Base-by-base conservation (phyloP, 345 rosid species). In the Aegle marmelos region DNA sequence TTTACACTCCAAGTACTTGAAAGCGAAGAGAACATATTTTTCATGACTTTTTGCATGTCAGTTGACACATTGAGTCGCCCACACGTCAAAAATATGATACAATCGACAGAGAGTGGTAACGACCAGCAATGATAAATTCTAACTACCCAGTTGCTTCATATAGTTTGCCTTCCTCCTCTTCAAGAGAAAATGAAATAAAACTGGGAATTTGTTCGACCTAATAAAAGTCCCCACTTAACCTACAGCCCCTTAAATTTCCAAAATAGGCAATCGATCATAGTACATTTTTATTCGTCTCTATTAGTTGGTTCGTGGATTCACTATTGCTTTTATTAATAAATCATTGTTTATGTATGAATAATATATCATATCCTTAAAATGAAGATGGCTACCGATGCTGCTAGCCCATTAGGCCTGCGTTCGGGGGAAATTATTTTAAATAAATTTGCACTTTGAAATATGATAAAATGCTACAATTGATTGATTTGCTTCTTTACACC, bases 91-190 rank as follows among this genome's bases (percentile, higher is more conserved):
- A 69, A 73, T 22, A 5, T 74, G 59, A 68, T n/a, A 37, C 9
- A 11, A 22, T 4, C 9, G 76, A 37, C 48, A 74, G 24, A 62
- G 19, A 59, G 78, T 30, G 73, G 56, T n/a, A 74, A 68, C 73
- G 67, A 62, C 82, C 82, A 19, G 76, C 76, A 79, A 86, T 82
- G 72, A 86, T 82, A 57, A 34, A 37, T 45, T 74, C 69, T 74
- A 79, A 86, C 81, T 11, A 74, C 86, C 85, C 30, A 3, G 17
- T 76, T 73, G 72, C 82, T 76, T 67, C 76, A 59, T 33, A 17
- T 71, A 19, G 74, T 65, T 50, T 14, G 63, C 70, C 69, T 70
- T 28, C 58, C 72, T 31, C 82, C 11, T 61, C 80, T 76, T 72
- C 77, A 64, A 79, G 77, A 56, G 48, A 71, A 45, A 66, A 74